A percentile compares a stretch with the other conserved stretches of the same genome.
Conservation (phyloP, 2,329 filamentous ascomycete genomes). For the Rhynchosporium agropyri region DNA sequence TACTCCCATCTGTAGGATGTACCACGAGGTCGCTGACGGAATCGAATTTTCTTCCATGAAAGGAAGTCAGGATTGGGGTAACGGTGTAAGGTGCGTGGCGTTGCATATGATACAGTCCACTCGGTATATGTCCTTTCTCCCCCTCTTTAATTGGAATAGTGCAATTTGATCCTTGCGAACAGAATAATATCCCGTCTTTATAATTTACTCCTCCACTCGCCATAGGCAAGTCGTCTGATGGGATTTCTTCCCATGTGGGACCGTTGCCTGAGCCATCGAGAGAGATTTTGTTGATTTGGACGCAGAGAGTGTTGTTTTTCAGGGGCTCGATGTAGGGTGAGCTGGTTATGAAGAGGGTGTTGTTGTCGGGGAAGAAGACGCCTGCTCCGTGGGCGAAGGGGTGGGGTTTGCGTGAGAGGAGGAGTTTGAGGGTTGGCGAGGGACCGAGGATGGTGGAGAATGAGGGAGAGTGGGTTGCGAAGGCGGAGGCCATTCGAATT, state of each 20-base stretch:
- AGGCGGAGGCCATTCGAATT: background rate
- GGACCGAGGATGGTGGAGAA: conserved; percentile 54
- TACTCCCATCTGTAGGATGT: conserved; percentile 55
- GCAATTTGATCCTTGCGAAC: conserved; percentile 30
- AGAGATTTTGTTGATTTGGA: conserved; percentile 29
- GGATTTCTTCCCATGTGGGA: conserved; percentile 17
- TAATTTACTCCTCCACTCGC: conserved; percentile 34
- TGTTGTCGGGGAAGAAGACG: conserved; percentile 45
- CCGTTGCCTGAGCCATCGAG: conserved; percentile 32
- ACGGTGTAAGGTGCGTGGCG: conserved; percentile 26
- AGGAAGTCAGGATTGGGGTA: conserved; percentile 59
- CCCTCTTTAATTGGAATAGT: too few species aligned
- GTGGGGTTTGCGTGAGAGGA: conserved; percentile 39
- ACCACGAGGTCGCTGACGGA: conserved; percentile 59
- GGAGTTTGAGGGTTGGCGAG: conserved; percentile 52
- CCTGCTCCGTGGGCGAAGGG: conserved; percentile 57
- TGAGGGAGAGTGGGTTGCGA: conserved; percentile 51
- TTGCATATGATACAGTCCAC: conserved; percentile 34
- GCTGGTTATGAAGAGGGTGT: conserved; percentile 31
- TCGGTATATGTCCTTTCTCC: background rate
- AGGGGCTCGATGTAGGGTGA: conserved; percentile 18
- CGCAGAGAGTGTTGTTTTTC: conserved; percentile 15
- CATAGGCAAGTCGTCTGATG: conserved; percentile 28
- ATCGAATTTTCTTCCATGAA: conserved; percentile 59
- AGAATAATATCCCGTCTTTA: conserved; percentile 35